Conservation (phyloP, 1,284 basidiomycete species). For the Hypsizygus ulmarius region DNA sequence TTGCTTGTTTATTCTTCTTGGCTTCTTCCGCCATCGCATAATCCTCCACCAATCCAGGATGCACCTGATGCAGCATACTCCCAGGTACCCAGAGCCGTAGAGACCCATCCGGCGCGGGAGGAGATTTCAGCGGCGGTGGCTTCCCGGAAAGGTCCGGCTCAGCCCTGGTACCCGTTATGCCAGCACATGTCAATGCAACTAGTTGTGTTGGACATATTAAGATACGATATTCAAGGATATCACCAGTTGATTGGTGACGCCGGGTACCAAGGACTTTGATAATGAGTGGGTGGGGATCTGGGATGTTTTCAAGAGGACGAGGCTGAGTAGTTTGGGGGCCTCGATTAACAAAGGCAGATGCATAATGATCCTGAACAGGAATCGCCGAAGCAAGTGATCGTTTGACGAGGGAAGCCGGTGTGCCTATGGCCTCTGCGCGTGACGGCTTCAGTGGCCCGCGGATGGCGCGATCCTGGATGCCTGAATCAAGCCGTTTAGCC, state of each 20-base stretch:
- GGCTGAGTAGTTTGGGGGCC: slow-evolving; percentile 15
- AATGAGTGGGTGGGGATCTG: slow-evolving; percentile 32
- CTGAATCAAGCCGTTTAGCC: slow-evolving; percentile 17
- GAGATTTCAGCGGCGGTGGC: slow-evolving; percentile 20
- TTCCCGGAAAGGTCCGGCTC: slow-evolving; percentile 19
- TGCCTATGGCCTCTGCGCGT: slow-evolving; percentile 31
- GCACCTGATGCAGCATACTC: slow-evolving; percentile 44
- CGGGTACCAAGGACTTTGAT: slow-evolving; percentile 32
- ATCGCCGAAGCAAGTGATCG: slow-evolving; percentile 28
- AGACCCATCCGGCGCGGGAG: slow-evolving; percentile 29
- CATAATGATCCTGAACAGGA: slow-evolving; percentile 23
- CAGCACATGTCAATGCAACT: slow-evolving; percentile 34
- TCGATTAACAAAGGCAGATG: slow-evolving; percentile 35
- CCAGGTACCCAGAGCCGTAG: slow-evolving; percentile 42
- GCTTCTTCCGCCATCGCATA: slow-evolving; percentile 17
- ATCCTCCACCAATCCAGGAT: slow-evolving; percentile 38
- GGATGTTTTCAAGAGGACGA: slow-evolving; percentile 6
- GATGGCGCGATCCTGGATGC: slow-evolving; percentile 21
- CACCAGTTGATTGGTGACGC: slow-evolving; percentile 40
- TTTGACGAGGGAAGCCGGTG: slow-evolving; percentile 32
- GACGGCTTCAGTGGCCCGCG: slow-evolving; percentile 19
- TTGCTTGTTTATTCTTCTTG: slow-evolving; percentile 16
- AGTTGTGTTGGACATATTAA: slow-evolving; percentile 41
- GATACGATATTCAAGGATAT: slow-evolving; percentile 41
- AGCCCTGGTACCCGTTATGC: slow-evolving; percentile 37